These are phyloP conservation scores for Agaricus sinodeliciosus DNA, from an alignment of 768 basidiomycete genomes.

Conservation along the genomic window DNA sequence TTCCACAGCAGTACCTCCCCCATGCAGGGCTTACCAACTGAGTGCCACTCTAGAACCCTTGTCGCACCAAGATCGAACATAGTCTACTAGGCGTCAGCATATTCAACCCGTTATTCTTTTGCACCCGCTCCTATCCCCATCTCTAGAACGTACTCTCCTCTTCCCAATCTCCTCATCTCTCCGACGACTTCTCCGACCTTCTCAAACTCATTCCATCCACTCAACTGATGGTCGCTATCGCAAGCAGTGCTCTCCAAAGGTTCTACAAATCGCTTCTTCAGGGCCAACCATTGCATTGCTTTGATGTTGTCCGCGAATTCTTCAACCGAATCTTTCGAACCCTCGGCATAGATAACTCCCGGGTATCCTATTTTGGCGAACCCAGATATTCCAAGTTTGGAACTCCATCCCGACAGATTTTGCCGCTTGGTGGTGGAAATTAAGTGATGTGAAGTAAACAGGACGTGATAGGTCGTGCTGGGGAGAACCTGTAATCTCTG, in stretches of 20 bases:
- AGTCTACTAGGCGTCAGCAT: background rate
- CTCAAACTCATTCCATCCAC: slow-evolving; percentile 55
- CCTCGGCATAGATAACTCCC: slow-evolving; percentile 69
- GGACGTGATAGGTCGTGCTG: slow-evolving; percentile 39
- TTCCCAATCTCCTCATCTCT: slow-evolving; percentile 53
- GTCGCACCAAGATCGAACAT: too few relatives aligned
- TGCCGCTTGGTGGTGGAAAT: slow-evolving; percentile 58
- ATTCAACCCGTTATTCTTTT: background rate
- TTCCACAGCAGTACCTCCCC: too few relatives aligned
- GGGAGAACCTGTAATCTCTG: background rate
- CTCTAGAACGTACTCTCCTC: slow-evolving; percentile 49
- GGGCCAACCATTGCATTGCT: slow-evolving; percentile 74
- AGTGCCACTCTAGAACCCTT: too few relatives aligned
- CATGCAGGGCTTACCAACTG: too few relatives aligned
- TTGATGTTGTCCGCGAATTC: slow-evolving; percentile 64
- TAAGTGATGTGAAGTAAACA: slow-evolving; percentile 71
- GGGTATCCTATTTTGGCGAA: slow-evolving; percentile 76
- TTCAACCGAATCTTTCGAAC: slow-evolving; percentile 42
- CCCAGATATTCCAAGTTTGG: slow-evolving; percentile 46
- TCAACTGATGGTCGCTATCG: background rate
- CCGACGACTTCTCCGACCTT: slow-evolving; percentile 67
- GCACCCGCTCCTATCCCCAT: slow-evolving; percentile 50
- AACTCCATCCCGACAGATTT: slow-evolving; percentile 48
- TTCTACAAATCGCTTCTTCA: slow-evolving; percentile 57
- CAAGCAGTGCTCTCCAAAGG: slow-evolving; percentile 18